Evolutionary conservation across 1,284 basidiomycete species (phyloP), one percentile per base, ranked within the genome.

Genomic region (Puccinia polysora): DNA sequence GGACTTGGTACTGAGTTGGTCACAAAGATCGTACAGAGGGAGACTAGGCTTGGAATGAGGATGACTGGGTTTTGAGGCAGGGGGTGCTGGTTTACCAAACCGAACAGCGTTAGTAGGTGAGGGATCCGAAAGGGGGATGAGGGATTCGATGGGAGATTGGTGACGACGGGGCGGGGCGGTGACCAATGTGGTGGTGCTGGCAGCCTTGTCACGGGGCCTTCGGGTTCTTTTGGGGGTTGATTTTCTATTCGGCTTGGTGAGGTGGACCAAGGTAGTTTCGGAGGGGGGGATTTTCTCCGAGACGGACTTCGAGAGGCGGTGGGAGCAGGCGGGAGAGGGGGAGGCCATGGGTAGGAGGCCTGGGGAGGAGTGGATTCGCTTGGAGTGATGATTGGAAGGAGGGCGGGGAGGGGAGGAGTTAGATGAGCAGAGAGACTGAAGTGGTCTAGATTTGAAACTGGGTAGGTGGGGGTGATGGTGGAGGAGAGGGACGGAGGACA

Each of bases 381-480:
- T 49, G 10, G 47, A 4, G 23, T 18, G 8, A 49, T n/a, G 47
- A 18, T 49, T 18, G 23, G 47, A n/a, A 10, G 47, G 18, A 2
- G 47, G 47, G 23, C 47, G 47, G 23, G 47, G 47, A 49, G 47
- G 47, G 23, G 47, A 49, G 23, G 18, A 49, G 23, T 18, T 18
- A 49, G 23, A 49, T 18, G 23, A 23, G 2, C 47, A 23, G 23
- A 49, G 18, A 10, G 23, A n/a, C 4, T 18, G 23, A n/a, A 50
- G 45, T 23, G 36, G 64, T 15, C 53, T 65, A 7, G 64, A 65
- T 65, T 49, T 49, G 23, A 23, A 49, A 10, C 18, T 23, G 49
- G 32, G 38, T 8, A 34, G 64, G 4, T 53, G 47, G 15, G 64
- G 25, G 32, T 65, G 47, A 18, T 65, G 38, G 49, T 65, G 36